Conservation (phyloP, 2,329 filamentous ascomycete genomes). For the Nigrospora oryzae region DNA sequence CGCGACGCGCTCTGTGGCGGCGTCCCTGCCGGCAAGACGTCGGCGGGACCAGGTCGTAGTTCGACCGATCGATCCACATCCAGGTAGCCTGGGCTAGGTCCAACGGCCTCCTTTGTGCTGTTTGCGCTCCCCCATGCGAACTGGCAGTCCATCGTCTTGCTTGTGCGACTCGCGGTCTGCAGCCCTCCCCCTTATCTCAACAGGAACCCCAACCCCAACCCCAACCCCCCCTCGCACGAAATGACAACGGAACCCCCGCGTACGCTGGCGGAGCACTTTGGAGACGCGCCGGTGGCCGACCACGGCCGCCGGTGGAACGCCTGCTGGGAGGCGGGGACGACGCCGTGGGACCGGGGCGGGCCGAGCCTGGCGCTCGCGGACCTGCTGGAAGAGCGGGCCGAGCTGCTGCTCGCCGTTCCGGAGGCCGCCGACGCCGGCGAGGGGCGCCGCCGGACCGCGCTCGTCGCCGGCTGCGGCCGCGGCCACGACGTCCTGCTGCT, state of each 20-base stretch:
- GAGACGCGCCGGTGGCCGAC: constrained; percentile 18
- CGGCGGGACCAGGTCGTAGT: no score
- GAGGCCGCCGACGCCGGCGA: not conserved
- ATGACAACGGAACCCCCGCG: not conserved
- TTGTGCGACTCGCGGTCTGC: no score
- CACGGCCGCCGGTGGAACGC: constrained; percentile 35
- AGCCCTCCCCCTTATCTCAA: no score
- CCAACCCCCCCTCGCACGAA: no score
- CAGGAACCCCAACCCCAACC: no score
- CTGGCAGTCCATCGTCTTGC: no score
- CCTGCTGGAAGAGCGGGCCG: constrained; percentile 33
- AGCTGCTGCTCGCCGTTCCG: constrained; percentile 31
- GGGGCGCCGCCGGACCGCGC: constrained; percentile 38
- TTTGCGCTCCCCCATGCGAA: no score
- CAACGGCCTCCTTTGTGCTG: no score
- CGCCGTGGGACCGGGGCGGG: constrained; percentile 49
- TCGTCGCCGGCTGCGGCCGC: constrained; percentile 75
- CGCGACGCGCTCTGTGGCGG: no score
- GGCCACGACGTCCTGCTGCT: constrained; percentile 77
- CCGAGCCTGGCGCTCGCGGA: constrained; percentile 47
- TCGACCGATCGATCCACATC: no score
- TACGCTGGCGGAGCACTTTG: constrained; percentile 23
- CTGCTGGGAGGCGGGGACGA: constrained; percentile 34
- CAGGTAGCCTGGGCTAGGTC: no score
- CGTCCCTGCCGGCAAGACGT: no score